phyloP scores from a whole-genome alignment of 371 early-diverging fungal genomes.

The Enterospora canceri region DNA sequence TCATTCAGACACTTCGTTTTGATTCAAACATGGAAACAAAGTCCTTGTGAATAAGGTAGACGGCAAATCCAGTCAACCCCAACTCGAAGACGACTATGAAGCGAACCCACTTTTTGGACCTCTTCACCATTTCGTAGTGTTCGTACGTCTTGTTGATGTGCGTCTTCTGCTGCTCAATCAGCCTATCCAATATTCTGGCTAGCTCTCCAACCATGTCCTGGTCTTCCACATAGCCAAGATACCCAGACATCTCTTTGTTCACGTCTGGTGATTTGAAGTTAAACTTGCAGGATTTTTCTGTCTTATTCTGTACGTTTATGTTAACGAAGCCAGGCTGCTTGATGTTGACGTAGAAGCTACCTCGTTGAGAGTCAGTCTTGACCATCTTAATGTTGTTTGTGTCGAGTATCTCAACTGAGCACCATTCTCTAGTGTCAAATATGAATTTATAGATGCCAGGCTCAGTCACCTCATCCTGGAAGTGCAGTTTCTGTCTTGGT shows the following conservation, averaged over 20 bases:
- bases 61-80: slow-evolving; percentile 12
- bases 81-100: slow-evolving; percentile 35
- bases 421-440: slow-evolving; percentile 13
- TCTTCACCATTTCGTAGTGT: slow-evolving; percentile 23
- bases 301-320: slow-evolving; percentile 23
- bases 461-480: slow-evolving; percentile 23
- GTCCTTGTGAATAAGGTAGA: slow-evolving; percentile 37
- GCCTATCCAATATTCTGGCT: slow-evolving; percentile 9
- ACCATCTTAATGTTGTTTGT: not conserved
- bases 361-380: not conserved
- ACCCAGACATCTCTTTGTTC: slow-evolving; percentile 21
- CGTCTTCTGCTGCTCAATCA: slow-evolving; percentile 29
- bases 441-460: slow-evolving; percentile 24
- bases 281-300: slow-evolving; percentile 15
- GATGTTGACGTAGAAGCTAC: slow-evolving; percentile 7
- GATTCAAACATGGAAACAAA: slow-evolving; percentile 42
- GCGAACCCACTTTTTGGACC: slow-evolving; percentile 18
- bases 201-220: slow-evolving; percentile 32
- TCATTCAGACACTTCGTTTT: slow-evolving; percentile 26
- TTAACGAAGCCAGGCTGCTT: slow-evolving; percentile 7
- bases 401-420: slow-evolving; percentile 6
- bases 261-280: slow-evolving; percentile 34
- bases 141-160: slow-evolving; percentile 23
- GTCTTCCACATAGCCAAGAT: slow-evolving; percentile 38
- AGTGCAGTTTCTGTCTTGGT: slow-evolving; percentile 19